Percentiles rank a stretch among this genome's conserved stretches.
Conservation (phyloP, 306 rosid genomes). For the Acacia confusa region DNA sequence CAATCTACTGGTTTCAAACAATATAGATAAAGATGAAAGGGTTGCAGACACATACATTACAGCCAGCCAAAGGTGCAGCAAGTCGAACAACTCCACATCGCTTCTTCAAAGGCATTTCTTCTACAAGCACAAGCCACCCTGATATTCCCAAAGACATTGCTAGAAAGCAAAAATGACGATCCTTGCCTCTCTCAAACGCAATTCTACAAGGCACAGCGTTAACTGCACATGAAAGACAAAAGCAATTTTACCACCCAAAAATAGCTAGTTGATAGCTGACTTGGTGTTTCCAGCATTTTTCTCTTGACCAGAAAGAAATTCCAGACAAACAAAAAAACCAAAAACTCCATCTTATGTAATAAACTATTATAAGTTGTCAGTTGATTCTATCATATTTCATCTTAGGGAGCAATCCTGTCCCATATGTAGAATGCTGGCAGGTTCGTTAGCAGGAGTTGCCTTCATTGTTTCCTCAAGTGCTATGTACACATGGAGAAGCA, state of each 20-base stretch:
- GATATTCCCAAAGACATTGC: slow-evolving; percentile 69
- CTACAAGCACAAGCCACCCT: slow-evolving; percentile 87
- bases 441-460: slow-evolving; percentile 20
- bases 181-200: slow-evolving; percentile 91
- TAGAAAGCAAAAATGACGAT: slow-evolving; percentile 66
- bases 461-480: not conserved
- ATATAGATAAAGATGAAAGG: slow-evolving; percentile 13
- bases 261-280: not conserved
- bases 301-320: slow-evolving; percentile 18
- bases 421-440: slow-evolving; percentile 11
- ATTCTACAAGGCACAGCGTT: slow-evolving; percentile 87
- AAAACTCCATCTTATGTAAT: not conserved
- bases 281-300: slow-evolving; percentile 3
- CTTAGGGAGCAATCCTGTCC: slow-evolving; percentile 4
- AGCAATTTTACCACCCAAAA: slow-evolving; percentile 20
- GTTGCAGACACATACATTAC: slow-evolving; percentile 60
- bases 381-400: slow-evolving; percentile 17
- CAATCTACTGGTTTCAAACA: slow-evolving; percentile 16
- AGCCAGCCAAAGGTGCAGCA: slow-evolving; percentile 86
- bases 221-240: slow-evolving; percentile 52
- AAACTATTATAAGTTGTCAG: not conserved
- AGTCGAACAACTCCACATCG: slow-evolving; percentile 68
- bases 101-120: slow-evolving; percentile 69
- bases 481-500: not conserved
- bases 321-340: not conserved